Evolutionary conservation across 768 basidiomycete species (phyloP).

Genomic region (Pleurotus citrinopileatus): DNA sequence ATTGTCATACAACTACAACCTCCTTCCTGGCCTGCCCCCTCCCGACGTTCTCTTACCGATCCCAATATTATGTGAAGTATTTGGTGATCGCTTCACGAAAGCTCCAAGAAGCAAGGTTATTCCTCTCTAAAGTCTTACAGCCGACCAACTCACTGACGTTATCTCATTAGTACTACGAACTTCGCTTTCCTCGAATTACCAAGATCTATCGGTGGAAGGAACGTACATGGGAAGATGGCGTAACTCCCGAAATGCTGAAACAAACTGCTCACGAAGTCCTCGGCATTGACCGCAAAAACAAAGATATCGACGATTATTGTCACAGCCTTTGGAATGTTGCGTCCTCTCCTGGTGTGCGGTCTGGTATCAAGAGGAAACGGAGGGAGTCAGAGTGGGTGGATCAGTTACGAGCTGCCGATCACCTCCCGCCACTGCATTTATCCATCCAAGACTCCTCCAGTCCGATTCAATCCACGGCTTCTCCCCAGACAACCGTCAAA

Average conservation of each 20-base stretch:
- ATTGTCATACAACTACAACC: slow-evolving; percentile 54
- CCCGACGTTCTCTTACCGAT: slow-evolving; percentile 57
- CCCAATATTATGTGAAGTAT: slow-evolving; percentile 71
- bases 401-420: slow-evolving; percentile 29
- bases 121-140: slow-evolving; percentile 5
- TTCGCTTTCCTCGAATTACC: slow-evolving; percentile 78
- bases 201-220: slow-evolving; percentile 64
- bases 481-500: background rate
- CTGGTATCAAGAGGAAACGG: slow-evolving; percentile 35
- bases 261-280: slow-evolving; percentile 50
- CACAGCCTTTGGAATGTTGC: slow-evolving; percentile 34
- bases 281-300: slow-evolving; percentile 48
- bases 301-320: slow-evolving; percentile 46
- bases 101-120: slow-evolving; percentile 53
- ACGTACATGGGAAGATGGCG: slow-evolving; percentile 60
- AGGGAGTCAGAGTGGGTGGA: slow-evolving; percentile 39
- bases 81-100: slow-evolving; percentile 83
- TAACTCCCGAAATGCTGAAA: slow-evolving; percentile 48
- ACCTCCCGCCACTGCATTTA: background rate
- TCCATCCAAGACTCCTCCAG: slow-evolving; percentile 4
- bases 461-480: slow-evolving; percentile 6
- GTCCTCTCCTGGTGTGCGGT: slow-evolving; percentile 34
- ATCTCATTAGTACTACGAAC: slow-evolving; percentile 66
- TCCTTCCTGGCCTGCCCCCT: slow-evolving; percentile 43
- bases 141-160: slow-evolving; percentile 3